Conservation (phyloP, 148 eudicot genomes). For the Persicaria maculosa region DNA sequence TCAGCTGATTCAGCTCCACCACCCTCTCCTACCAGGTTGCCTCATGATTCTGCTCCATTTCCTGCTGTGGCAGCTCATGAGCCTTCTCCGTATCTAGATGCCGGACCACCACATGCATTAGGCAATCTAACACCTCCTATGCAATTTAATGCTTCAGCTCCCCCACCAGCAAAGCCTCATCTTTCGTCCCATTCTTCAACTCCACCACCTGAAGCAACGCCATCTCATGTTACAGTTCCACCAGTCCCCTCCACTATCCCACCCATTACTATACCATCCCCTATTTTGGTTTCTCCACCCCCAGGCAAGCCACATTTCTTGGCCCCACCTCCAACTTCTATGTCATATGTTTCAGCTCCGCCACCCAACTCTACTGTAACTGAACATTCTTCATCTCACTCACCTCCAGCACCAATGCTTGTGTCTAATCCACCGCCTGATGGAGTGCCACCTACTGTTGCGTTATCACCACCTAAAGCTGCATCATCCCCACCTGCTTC, state of each 20-base stretch:
- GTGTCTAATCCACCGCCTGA: slow-evolving; percentile 9
- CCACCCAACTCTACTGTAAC: background rate
- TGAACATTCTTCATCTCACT: slow-evolving; percentile 12
- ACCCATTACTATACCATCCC: background rate
- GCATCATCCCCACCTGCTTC: background rate
- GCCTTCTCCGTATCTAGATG: background rate
- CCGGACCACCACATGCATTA: background rate
- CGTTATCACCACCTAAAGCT: background rate
- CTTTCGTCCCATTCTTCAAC: background rate
- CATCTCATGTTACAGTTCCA: background rate
- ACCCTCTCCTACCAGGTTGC: background rate
- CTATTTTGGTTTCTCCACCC: background rate
- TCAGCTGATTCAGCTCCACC: background rate
- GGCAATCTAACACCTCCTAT: background rate
- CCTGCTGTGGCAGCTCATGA: background rate
- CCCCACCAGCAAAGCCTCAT: slow-evolving; percentile 9
- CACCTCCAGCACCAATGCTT: background rate
- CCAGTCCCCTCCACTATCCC: background rate
- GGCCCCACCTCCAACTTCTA: background rate
- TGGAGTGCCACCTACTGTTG: background rate
- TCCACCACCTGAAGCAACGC: background rate
- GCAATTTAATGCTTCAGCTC: slow-evolving; percentile 18
- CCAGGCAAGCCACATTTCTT: background rate
- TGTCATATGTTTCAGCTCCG: background rate
- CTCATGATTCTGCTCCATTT: background rate